A percentile compares a stretch with the other conserved stretches of the same genome.
These are phyloP conservation scores for Pisolithus microcarpus DNA, from an alignment of 768 basidiomycete species.

Conservation along the genomic window DNA sequence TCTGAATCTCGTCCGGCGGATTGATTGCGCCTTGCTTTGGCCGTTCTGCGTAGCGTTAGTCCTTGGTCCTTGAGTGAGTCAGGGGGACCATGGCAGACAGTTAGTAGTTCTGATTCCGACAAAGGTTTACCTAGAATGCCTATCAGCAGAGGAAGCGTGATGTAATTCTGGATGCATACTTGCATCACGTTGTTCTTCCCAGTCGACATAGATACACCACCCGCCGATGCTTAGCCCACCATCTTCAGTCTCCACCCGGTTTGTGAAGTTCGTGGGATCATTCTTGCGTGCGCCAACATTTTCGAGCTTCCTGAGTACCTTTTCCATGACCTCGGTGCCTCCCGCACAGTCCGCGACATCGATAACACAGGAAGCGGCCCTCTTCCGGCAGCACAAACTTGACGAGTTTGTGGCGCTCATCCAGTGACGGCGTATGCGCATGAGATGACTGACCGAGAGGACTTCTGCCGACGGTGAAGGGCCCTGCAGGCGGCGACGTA, in stretches of 20 bases:
- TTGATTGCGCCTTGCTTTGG: slow-evolving; percentile 35
- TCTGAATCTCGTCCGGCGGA: slow-evolving; percentile 34
- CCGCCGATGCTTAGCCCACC: slow-evolving; percentile 79
- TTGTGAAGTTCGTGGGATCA: slow-evolving; percentile 38
- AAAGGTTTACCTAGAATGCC: slow-evolving; percentile 54
- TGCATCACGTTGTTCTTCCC: slow-evolving; percentile 42
- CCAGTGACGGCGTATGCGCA: slow-evolving; percentile 46
- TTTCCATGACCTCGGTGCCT: slow-evolving; percentile 82
- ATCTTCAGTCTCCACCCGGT: slow-evolving; percentile 60
- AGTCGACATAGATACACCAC: slow-evolving; percentile 78
- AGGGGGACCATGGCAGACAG: slow-evolving; percentile 75
- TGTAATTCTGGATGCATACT: slow-evolving; percentile 32
- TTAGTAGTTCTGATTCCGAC: slow-evolving; percentile 72
- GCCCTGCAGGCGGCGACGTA: slow-evolving; percentile 39
- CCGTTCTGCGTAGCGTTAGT: slow-evolving; percentile 59
- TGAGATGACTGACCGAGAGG: slow-evolving; percentile 46
- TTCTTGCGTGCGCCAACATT: slow-evolving; percentile 44
- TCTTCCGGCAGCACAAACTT: slow-evolving; percentile 86
- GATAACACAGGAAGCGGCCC: slow-evolving; percentile 65
- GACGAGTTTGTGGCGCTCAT: slow-evolving; percentile 78
- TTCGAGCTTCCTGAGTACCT: slow-evolving; percentile 79
- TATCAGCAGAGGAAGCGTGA: neutral
- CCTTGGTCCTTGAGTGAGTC: slow-evolving; percentile 77
- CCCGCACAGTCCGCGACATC: slow-evolving; percentile 75
- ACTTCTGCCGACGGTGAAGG: slow-evolving; percentile 54